Evolutionary conservation across 257 asterid genomes (phyloP).

Genomic region (Solanum verrucosum): DNA sequence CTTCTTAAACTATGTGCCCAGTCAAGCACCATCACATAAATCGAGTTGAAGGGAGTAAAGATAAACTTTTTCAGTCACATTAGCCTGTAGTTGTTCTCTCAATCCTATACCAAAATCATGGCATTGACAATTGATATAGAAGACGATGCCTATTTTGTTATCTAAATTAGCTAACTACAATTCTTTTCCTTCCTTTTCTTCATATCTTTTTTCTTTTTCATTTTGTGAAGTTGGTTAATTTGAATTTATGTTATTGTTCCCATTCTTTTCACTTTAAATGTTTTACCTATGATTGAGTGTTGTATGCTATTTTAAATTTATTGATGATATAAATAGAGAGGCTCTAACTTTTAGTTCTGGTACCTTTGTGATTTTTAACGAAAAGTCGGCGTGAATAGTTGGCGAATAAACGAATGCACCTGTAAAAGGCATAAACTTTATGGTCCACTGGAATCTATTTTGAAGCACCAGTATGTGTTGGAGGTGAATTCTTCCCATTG

Average conservation of each 20-base stretch:
- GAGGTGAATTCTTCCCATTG: neutral
- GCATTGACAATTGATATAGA: neutral
- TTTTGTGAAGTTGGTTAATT: neutral
- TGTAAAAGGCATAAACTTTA: neutral
- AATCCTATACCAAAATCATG: neutral
- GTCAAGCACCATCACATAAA: neutral
- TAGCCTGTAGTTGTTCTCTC: neutral
- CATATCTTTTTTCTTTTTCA: neutral
- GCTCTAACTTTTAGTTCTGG: neutral
- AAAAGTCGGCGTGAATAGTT: neutral
- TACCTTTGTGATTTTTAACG: neutral
- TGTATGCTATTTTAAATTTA: neutral
- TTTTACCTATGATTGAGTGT: neutral
- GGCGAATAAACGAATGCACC: neutral
- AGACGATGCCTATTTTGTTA: neutral
- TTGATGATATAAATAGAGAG: neutral
- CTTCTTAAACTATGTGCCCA: neutral
- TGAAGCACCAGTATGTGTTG: neutral
- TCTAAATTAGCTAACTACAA: neutral
- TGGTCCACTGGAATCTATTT: neutral
- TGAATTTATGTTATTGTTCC: neutral
- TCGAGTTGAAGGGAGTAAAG: neutral
- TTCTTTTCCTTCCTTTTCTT: neutral
- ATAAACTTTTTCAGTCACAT: neutral
- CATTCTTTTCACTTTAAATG: neutral